phyloP scores from a whole-genome alignment of 129 eudicot species.

The Arctium minus region DNA sequence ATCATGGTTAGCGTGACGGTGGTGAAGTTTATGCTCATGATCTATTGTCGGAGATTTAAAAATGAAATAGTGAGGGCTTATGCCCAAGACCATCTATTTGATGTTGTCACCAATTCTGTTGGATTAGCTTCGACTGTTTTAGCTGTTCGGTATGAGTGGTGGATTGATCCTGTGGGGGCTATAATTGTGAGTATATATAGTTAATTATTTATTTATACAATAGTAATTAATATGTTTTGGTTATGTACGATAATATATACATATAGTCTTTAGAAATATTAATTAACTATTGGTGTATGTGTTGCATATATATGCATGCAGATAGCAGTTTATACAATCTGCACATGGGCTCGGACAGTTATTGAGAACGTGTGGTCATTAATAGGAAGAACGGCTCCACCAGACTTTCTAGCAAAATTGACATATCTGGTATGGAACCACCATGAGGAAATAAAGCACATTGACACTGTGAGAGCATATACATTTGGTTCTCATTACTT shows the following conservation, averaged over 20 bases:
- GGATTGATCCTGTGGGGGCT: slow-evolving; percentile 97
- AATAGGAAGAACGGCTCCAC: slow-evolving; percentile 94
- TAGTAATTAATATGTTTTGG: background rate
- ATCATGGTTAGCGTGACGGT: slow-evolving; percentile 73
- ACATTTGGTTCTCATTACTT: slow-evolving; percentile 84
- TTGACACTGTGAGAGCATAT: slow-evolving; percentile 90
- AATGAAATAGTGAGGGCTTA: slow-evolving; percentile 86
- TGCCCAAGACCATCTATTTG: slow-evolving; percentile 91
- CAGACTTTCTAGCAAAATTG: slow-evolving; percentile 70
- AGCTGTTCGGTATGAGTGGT: slow-evolving; percentile 73
- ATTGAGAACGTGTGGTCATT: slow-evolving; percentile 73
- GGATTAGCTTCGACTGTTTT: slow-evolving; percentile 75
- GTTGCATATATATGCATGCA: slow-evolving; percentile 19
- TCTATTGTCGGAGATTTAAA: slow-evolving; percentile 70
- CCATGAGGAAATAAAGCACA: slow-evolving; percentile 77
- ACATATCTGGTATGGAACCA: slow-evolving; percentile 97
- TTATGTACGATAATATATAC: background rate
- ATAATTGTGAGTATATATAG: slow-evolving; percentile 51
- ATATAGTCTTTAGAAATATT: background rate
- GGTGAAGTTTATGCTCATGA: slow-evolving; percentile 69
- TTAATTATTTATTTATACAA: background rate
- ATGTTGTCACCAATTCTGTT: slow-evolving; percentile 81
- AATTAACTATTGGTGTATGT: background rate
- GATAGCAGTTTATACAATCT: slow-evolving; percentile 85
- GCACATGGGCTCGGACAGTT: slow-evolving; percentile 79